Base-by-base conservation (phyloP, 2,329 filamentous ascomycete genomes). In the Cladophialophora immunda region DNA sequence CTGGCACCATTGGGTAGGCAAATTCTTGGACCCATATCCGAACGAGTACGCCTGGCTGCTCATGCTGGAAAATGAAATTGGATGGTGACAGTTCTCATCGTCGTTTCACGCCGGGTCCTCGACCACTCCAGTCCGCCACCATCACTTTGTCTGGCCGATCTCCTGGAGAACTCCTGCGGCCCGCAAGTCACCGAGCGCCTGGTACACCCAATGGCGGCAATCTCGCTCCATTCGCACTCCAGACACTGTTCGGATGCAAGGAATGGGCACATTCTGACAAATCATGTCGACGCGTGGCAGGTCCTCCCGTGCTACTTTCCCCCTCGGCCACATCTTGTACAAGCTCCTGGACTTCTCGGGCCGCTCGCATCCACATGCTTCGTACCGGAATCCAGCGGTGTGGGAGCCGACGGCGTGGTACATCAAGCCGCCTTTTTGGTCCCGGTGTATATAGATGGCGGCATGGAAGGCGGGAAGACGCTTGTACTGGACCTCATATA, bases 1-100 rank as follows among this genome's bases (percentile, higher is more conserved):
- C 65, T 79, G 76, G 76, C 67, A 68, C 66, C 45, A 71, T 57
- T 78, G 74, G 74, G 62, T 79, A 53, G 72, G 73, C n/a, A 70
- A 72, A 58, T 74, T 74, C 30, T 50, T 79, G 58, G 72, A 75
- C 50, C 73, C 73, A 8, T 79, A 71, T 60, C 70, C 73, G 15
- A 72, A 71, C 32, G 75, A 78, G 69, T 75, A 74, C 71, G 70
- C 72, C 29, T 76, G 75, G 76, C 61, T 78, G 19, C 58, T 72
- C 29, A 72, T 71, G 65, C 38, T 75, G 32, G 65, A 65, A 36
- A 68, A 68, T 15, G 73, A 75, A 45, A 60, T 75, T 29, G 75
- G 72, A 71, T 74, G 56, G 45, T 65, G 27, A 53, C 29, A 27
- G 1, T 9, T 3, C 4, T 29, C n/a, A 4, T 19, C 11, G 45